phyloP scores from a whole-genome alignment of 2,329 filamentous ascomycete genomes.

The Fusarium hostae region DNA sequence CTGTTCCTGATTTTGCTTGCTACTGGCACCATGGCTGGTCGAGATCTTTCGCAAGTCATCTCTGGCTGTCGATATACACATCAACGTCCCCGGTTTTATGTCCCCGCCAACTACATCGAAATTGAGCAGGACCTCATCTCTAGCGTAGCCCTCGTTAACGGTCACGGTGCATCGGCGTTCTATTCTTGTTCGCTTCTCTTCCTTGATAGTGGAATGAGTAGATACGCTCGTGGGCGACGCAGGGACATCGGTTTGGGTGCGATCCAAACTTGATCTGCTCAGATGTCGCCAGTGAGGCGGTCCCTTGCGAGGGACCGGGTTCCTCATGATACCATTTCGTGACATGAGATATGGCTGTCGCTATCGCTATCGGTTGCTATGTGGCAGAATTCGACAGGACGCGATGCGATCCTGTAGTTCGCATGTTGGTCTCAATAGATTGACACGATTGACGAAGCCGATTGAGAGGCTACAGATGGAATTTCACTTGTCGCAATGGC shows the following conservation, averaged over 20 bases:
- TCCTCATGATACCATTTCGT: conserved; percentile 44
- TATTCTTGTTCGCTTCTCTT: conserved; percentile 48
- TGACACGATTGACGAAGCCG: conserved; percentile 17
- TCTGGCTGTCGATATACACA: conserved; percentile 75
- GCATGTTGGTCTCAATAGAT: conserved; percentile 38
- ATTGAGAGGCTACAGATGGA: conserved; percentile 5
- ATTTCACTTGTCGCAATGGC: conserved; percentile 22
- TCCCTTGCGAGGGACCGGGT: conserved; percentile 54
- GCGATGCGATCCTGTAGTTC: conserved; percentile 31
- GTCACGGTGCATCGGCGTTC: conserved; percentile 65
- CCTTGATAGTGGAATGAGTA: conserved; percentile 59
- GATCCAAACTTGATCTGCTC: conserved; percentile 60
- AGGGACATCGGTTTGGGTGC: conserved; percentile 52
- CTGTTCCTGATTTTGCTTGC: conserved; percentile 48
- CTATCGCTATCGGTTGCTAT: conserved; percentile 28
- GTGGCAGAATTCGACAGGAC: conserved; percentile 27
- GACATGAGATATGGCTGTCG: conserved; percentile 43
- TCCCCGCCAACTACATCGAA: conserved; percentile 73
- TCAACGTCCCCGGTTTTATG: conserved; percentile 73
- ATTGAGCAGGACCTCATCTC: conserved; percentile 84
- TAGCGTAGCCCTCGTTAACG: conserved; percentile 78
- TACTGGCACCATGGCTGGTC: conserved; percentile 45
- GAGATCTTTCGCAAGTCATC: conserved; percentile 57
- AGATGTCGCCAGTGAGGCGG: conserved; percentile 64
- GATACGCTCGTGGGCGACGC: conserved; percentile 62